Evolutionary conservation across 73 alveolate species (phyloP).

Genomic region (Paramecium bursaria): DNA sequence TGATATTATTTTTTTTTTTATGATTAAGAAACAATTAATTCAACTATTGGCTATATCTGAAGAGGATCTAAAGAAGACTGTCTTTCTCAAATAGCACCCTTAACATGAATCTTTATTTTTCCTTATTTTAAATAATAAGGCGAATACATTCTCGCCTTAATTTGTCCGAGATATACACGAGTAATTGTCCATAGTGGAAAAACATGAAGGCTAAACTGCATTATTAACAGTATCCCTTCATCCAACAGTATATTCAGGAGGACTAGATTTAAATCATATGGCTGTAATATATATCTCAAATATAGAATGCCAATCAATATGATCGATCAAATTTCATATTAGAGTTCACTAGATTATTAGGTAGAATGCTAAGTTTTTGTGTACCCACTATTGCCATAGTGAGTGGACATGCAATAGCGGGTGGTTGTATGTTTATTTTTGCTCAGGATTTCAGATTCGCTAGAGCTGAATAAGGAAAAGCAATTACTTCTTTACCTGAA

Average conservation of each 20-base stretch:
- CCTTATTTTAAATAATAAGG: constrained; percentile 23
- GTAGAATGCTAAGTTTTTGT: constrained; percentile 68
- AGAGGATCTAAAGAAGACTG: constrained; percentile 35
- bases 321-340: constrained; percentile 56
- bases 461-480: constrained; percentile 66
- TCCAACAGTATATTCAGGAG: constrained; percentile 63
- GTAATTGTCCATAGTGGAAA: constrained; percentile 36
- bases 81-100: constrained; percentile 37
- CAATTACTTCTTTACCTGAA: constrained; percentile 23
- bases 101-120: constrained; percentile 3
- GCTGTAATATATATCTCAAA: too few species aligned
- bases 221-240: constrained; percentile 59
- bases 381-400: constrained; percentile 76
- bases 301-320: constrained; percentile 23
- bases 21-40: constrained; percentile 39
- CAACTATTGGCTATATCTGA: background rate
- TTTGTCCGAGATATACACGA: constrained; percentile 43
- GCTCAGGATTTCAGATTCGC: constrained; percentile 78
- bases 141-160: constrained; percentile 37
- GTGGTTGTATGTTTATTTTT: constrained; percentile 78
- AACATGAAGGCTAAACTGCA: constrained; percentile 68
- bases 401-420: constrained; percentile 84
- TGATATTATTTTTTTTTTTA: too few species aligned
- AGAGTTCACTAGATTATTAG: constrained; percentile 61
- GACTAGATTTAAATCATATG: constrained; percentile 63